Evolutionary conservation across 345 rosid genomes (phyloP).

Genomic region (Heritiera fomes): DNA sequence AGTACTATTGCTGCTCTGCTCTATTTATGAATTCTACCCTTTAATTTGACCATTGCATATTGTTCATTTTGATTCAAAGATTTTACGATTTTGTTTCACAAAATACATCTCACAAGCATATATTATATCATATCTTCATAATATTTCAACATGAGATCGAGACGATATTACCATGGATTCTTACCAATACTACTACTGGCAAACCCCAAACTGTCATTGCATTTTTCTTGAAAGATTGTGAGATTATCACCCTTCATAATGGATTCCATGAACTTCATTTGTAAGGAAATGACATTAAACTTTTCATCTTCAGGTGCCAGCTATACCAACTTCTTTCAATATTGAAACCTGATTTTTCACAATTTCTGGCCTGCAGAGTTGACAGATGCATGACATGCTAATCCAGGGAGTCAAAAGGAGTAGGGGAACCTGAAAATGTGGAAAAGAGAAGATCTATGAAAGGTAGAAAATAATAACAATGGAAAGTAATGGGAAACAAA

Average conservation of each 20-base stretch:
- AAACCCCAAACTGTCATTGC: neutral
- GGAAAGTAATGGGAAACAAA: neutral
- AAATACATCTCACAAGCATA: too few species aligned
- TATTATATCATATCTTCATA: too few species aligned
- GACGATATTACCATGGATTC: neutral
- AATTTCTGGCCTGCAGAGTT: slow-evolving; percentile 9
- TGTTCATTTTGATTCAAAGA: too few species aligned
- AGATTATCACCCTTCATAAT: neutral
- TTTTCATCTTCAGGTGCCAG: neutral
- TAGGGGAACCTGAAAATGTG: neutral
- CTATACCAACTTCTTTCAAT: neutral
- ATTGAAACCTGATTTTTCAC: neutral
- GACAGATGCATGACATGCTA: neutral
- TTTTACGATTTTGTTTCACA: too few species aligned
- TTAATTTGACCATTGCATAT: neutral
- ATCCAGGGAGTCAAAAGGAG: neutral
- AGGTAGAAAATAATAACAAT: neutral
- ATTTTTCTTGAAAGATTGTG: neutral
- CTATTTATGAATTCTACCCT: neutral
- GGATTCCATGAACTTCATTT: neutral
- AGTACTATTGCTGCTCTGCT: slow-evolving; percentile 6
- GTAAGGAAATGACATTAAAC: too few species aligned
- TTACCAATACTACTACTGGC: neutral
- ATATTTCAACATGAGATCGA: too few species aligned
- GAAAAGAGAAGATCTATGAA: slow-evolving; percentile 15